Base-by-base conservation (phyloP, 2,329 filamentous ascomycete species). In the Chaetomiaceae sp. region DNA sequence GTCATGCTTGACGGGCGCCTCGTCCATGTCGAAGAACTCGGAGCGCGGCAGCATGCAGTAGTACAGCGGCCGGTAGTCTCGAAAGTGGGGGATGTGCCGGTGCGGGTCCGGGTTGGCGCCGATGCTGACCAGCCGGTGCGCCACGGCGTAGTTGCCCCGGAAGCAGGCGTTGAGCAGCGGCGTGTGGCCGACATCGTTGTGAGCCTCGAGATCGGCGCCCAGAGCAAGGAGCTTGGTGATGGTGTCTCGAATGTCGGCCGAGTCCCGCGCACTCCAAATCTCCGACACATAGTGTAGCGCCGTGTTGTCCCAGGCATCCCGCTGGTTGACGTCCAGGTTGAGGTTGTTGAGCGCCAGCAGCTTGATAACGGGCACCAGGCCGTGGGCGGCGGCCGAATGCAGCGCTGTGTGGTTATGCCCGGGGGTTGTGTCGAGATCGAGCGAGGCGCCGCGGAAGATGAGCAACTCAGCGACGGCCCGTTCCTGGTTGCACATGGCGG, bases 141-240 rank as follows among this genome's bases (percentile, higher is more conserved):
- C 63, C 0, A 60, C 62, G n/a, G 59, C 55, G 47, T 54, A 64
- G 49, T 65, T 63, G 22, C 63, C 63, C 14, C 56, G 36, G 44
- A 39, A 56, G 46, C 61, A 64, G 1, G 62, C 63, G 34, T 62
- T 57, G 14, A 63, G 44, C 9, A 65, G 52, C 2, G 62, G 59
- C 11, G 59, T 63, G 48, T 61, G 48, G 17, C 59, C 55, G 31
- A 17, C 50, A 15, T 61, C 54, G 51, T 64, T 64, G 39, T 53
- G 51, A 0, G 62, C 59, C 31, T 65, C 62, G 8, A 65, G 37
- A 17, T 62, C 59, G 47, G 57, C 61, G 20, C 63, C 63, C 14
- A 65, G 59, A 6, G 54, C 51, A 9, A 64, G 58, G 15, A 64
- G 57, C 38, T 61, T 56, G 2, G 59, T 54, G 45, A 64, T 58